Evolutionary conservation across 2,329 filamentous ascomycete genomes (phyloP), one percentile per base, ranked within the genome.

Genomic region (Trichoderma lentiforme): DNA sequence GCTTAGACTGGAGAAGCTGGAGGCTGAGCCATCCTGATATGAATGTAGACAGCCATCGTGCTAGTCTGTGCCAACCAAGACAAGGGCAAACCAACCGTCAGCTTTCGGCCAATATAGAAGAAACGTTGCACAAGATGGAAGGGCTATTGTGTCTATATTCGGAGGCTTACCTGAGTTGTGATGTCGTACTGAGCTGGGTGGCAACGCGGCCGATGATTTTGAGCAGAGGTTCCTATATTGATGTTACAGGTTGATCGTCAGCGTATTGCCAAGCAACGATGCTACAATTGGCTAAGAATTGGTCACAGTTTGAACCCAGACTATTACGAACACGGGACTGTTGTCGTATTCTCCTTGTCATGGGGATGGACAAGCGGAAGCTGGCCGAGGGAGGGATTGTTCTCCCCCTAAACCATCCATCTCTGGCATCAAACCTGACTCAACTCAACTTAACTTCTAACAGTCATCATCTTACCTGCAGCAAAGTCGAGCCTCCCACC

Each of bases 31-130:
- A 91, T 39, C 84, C 87, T 6, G 89, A 85, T 39, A 88, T 80
- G 77, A 91, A 90, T 1, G 86, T 83, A 32, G 88, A 85, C n/a
- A 89, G 75, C 83, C 85, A 90, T 82, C 85, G 84, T 68, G 87
- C 82, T 56, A 90, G 79, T 73, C 89, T 90, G 65, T 30, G 15
- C 60, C 53, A 32, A 57, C 36, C 24, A 43, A 53, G 21, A 21
- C 47, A 24, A 24, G 11, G 21, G 47, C 30, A 60, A 62, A 30
- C 36, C 21, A 34, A 14, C 39, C 24, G 72, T 73, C 28, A 68
- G 61, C 28, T 63, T 67, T 71, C 39, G 60, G 47, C 58, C 60
- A 70, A 60, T 57, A 53, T 34, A 43, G 39, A 69, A 43, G 39
- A 69, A 24, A 68, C 64, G 57, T 68, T 68, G 39, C 56, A 72